Percentiles rank a stretch among this genome's conserved stretches.
Conservation (phyloP, 805 yeast genomes). For the Saccharomycopsis selenospora region DNA sequence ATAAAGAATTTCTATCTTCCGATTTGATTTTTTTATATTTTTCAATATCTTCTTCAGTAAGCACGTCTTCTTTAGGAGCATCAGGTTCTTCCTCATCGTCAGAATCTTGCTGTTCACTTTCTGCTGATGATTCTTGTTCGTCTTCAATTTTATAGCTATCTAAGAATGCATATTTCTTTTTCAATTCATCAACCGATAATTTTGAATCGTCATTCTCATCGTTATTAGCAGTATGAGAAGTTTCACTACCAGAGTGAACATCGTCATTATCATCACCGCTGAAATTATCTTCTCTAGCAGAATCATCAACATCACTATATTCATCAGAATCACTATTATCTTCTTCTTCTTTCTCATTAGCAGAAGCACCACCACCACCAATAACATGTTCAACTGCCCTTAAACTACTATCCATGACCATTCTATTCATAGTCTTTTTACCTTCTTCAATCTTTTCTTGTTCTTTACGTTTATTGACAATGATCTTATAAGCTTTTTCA, state of each 20-base stretch:
- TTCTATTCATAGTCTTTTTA: constrained; percentile 20
- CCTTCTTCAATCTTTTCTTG: constrained; percentile 20
- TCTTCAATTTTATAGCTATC: constrained; percentile 11
- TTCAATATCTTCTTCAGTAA: constrained; percentile 21
- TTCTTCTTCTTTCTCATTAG: constrained; percentile 18
- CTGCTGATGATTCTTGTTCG: constrained; percentile 5
- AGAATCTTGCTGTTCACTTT: constrained; percentile 10
- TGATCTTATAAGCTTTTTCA: constrained; percentile 55
- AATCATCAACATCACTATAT: constrained; percentile 8
- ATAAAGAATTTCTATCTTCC: constrained; percentile 17
- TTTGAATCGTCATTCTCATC: constrained; percentile 30
- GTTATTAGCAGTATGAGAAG: constrained; percentile 29
- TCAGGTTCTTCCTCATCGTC: constrained; percentile 20
- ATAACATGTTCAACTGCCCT: constrained; percentile 26
- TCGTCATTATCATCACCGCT: constrained; percentile 26
- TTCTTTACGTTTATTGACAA: constrained; percentile 15
- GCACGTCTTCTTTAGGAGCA: constrained; percentile 8
- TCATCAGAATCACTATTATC: constrained; percentile 20
- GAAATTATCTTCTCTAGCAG: constrained; percentile 26
- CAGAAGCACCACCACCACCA: constrained; percentile 24
- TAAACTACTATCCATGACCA: constrained; percentile 35
- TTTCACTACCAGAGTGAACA: constrained; percentile 27
- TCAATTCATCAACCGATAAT: constrained; percentile 39
- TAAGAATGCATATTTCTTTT: constrained; percentile 34
- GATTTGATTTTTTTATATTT: constrained; percentile 13